Evolutionary conservation across 176 grass and related monocot species (phyloP).

Genomic region (Hordeum vulgare): DNA sequence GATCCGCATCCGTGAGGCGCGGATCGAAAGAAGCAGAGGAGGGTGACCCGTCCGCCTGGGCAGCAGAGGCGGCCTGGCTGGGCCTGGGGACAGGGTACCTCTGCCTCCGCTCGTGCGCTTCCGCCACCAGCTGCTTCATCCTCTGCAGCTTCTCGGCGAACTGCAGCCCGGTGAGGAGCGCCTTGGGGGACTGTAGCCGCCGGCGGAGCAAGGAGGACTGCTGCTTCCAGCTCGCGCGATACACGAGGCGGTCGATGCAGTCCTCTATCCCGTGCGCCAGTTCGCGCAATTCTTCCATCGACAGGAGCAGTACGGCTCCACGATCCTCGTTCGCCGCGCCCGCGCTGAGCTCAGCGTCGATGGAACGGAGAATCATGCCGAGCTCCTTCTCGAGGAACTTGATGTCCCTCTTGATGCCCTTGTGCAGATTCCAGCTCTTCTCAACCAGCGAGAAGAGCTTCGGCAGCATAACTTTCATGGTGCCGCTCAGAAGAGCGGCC

Average conservation of each 20-base stretch:
- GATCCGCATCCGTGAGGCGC: background rate
- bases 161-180: background rate
- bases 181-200: background rate
- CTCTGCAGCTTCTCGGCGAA: background rate
- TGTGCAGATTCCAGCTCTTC: background rate
- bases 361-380: background rate
- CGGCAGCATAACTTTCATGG: background rate
- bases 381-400: background rate
- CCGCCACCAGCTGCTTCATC: background rate
- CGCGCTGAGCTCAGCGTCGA: background rate
- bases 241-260: background rate
- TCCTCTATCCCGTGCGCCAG: conserved; percentile 1
- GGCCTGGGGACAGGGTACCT: background rate
- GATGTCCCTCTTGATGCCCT: background rate
- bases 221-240: background rate
- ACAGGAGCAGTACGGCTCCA: background rate
- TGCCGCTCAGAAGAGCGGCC: background rate
- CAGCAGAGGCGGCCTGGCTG: background rate
- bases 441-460: background rate
- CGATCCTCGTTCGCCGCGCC: rapidly evolving
- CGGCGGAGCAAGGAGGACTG: background rate
- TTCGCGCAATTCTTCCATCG: background rate
- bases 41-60: background rate
- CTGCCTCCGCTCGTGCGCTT: background rate
- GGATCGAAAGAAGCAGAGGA: background rate